These are phyloP conservation scores for Apiospora rasikravindrae DNA, from an alignment of 2,329 filamentous ascomycete genomes.

Conservation along the genomic window DNA sequence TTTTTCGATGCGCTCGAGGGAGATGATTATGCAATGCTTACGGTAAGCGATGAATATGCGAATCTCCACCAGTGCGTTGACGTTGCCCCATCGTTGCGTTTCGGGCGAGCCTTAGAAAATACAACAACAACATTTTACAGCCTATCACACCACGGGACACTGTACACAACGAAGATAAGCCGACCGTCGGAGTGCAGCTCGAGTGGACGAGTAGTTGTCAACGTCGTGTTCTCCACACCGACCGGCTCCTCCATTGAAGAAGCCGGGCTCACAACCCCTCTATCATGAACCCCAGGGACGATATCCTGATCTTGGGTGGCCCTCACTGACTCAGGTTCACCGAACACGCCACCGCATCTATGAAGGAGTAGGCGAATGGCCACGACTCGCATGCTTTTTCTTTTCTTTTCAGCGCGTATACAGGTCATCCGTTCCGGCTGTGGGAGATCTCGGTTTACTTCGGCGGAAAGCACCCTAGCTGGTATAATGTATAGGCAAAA, in stretches of 20 bases:
- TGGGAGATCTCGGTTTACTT: not conserved
- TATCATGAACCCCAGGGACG: not conserved
- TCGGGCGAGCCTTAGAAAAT: not conserved
- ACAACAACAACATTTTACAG: not conserved
- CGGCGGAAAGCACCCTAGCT: not conserved
- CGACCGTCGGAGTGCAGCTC: not conserved
- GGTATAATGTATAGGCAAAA: constrained; percentile 8
- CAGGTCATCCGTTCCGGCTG: constrained; percentile 4
- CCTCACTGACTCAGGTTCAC: not conserved
- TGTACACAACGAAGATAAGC: not conserved
- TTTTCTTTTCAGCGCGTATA: constrained; percentile 13
- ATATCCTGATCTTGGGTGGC: not conserved
- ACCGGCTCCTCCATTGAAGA: not conserved
- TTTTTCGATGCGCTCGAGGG: not conserved
- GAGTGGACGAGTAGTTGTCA: not conserved
- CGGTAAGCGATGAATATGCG: not conserved
- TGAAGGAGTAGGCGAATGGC: not conserved
- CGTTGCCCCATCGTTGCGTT: not conserved
- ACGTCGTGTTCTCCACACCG: not conserved
- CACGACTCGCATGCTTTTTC: not conserved
- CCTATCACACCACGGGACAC: not conserved
- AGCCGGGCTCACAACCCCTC: not conserved
- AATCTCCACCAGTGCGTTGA: not conserved
- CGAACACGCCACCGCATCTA: constrained; percentile 2
- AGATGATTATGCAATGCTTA: not conserved